These are phyloP conservation scores for Lactarius psammicola DNA, from an alignment of 768 basidiomycete species.

Conservation along the genomic window DNA sequence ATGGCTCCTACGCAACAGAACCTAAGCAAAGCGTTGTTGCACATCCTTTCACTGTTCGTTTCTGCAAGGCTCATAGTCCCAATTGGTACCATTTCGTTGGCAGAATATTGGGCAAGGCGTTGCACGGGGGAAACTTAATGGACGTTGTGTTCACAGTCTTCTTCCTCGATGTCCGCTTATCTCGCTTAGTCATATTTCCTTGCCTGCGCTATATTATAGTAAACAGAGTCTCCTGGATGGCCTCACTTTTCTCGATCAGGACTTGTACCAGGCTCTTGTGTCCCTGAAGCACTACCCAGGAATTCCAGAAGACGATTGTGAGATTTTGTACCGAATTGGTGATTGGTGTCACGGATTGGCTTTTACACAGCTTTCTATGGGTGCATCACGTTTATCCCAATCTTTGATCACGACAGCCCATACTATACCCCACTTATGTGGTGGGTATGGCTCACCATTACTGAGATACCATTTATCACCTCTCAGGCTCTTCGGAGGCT, in stretches of 20 bases:
- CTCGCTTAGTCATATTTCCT: not conserved
- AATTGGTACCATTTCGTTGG: constrained; percentile 94
- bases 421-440: no score
- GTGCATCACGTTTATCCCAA: no score
- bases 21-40: constrained; percentile 44
- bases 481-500: no score
- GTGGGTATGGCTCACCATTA: no score
- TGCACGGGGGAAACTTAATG: constrained; percentile 94
- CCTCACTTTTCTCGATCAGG: constrained; percentile 84
- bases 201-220: constrained; percentile 39
- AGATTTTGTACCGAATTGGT: constrained; percentile 27
- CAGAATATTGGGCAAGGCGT: constrained; percentile 88
- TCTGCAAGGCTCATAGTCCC: constrained; percentile 71
- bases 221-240: constrained; percentile 92
- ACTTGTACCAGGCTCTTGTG: constrained; percentile 88
- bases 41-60: constrained; percentile 2
- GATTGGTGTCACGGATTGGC: constrained; percentile 70
- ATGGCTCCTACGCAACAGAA: constrained; percentile 88
- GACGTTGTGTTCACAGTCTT: constrained; percentile 95
- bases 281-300: constrained; percentile 91
- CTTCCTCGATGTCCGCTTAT: constrained; percentile 69
- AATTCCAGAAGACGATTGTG: constrained; percentile 82
- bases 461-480: no score
- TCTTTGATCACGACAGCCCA: no score
- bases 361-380: no score